Conservation (phyloP, 305 asterid genomes). For the Rubia tinctorum region DNA sequence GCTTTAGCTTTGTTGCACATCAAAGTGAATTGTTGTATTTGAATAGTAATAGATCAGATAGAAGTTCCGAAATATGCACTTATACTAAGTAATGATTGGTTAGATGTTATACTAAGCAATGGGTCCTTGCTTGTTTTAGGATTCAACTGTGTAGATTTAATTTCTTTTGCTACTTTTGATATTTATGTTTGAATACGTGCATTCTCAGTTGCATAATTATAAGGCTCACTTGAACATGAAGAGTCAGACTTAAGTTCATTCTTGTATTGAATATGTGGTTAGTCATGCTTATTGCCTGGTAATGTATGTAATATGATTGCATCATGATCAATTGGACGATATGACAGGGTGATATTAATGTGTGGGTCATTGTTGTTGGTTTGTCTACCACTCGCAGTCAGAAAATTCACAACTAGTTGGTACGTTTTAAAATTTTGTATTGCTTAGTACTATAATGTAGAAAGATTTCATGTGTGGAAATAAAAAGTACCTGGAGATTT, state of each 20-base stretch:
- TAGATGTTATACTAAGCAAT: background rate
- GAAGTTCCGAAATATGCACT: background rate
- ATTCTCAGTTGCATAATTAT: background rate
- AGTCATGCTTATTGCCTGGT: background rate
- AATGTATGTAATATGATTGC: background rate
- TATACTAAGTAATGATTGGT: no score
- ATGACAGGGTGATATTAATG: slow-evolving; percentile 68
- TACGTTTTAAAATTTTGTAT: slow-evolving; percentile 20
- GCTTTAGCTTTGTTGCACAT: background rate
- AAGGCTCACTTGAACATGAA: background rate
- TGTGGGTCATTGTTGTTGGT: slow-evolving; percentile 81
- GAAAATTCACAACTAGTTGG: slow-evolving; percentile 99
- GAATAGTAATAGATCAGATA: background rate
- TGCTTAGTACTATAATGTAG: no score
- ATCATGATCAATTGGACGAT: slow-evolving; percentile 6
- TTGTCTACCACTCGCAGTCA: slow-evolving; percentile 94
- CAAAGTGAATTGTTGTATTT: background rate
- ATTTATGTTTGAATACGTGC: background rate
- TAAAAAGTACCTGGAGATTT: background rate
- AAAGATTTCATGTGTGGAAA: no score
- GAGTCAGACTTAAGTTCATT: background rate
- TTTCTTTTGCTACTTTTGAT: background rate
- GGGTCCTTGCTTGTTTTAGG: background rate
- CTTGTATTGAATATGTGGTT: no score
- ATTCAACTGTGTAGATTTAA: background rate